Evolutionary conservation across 1,284 basidiomycete genomes (phyloP).

Genomic region (Coniferiporia weirii): DNA sequence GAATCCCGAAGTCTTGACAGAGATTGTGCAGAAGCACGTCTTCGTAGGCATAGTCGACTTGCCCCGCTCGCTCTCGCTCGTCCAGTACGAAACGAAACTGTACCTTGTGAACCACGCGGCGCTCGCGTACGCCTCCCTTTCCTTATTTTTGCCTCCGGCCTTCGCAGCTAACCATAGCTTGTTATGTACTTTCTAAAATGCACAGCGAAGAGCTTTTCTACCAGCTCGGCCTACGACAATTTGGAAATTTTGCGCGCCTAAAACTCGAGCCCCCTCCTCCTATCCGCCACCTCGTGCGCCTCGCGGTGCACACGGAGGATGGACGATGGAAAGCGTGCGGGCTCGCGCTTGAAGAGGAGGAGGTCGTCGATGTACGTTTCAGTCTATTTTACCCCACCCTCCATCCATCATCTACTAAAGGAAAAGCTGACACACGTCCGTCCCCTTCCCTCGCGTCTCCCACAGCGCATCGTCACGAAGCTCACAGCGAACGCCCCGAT

Average conservation of each 20-base stretch:
- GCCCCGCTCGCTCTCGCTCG: conserved; percentile 66
- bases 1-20: conserved; percentile 57
- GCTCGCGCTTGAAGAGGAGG: conserved; percentile 39
- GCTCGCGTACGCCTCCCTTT: conserved; percentile 55
- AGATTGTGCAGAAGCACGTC: conserved; percentile 82
- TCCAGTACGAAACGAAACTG: conserved; percentile 87
- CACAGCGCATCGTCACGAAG: conserved; percentile 55
- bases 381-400: neutral
- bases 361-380: conserved; percentile 66
- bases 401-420: neutral
- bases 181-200: neutral
- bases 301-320: conserved; percentile 77
- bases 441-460: neutral
- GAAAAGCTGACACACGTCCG: neutral
- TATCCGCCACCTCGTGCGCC: conserved; percentile 63
- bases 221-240: conserved; percentile 89
- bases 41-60: conserved; percentile 93
- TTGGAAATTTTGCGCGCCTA: conserved; percentile 75
- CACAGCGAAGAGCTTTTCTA: conserved; percentile 91
- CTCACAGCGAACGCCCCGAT: conserved; percentile 69
- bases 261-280: conserved; percentile 80
- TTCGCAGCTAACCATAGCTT: neutral
- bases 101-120: conserved; percentile 86
- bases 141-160: neutral
- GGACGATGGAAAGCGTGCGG: conserved; percentile 39